These are phyloP conservation scores for Phytophthora pistaciae DNA, from an alignment of 352 stramenopile genomes.

Conservation along the genomic window DNA sequence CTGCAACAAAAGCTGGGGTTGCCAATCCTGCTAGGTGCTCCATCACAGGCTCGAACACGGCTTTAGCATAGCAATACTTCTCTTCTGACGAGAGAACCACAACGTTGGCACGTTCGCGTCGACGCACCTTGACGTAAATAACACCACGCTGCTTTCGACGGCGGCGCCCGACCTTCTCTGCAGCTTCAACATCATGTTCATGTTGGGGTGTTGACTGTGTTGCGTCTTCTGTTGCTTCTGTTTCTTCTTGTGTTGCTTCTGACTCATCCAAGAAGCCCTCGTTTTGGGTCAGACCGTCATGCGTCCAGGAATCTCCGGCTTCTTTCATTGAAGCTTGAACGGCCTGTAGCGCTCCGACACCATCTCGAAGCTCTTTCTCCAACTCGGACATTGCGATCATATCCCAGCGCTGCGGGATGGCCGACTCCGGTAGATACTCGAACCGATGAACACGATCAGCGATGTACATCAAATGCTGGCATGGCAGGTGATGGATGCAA, in stretches of 20 bases:
- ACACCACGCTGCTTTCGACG: neutral
- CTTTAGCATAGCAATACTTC: conserved; percentile 8
- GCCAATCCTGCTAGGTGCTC: neutral
- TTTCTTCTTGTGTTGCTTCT: neutral
- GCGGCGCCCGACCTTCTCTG: neutral
- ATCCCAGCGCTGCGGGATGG: neutral
- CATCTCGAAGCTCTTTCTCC: neutral
- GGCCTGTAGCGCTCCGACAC: neutral
- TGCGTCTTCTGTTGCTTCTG: neutral
- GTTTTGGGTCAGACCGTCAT: neutral
- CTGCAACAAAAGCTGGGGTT: neutral
- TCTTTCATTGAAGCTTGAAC: neutral
- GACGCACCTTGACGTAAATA: conserved; percentile 9
- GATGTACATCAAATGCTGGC: neutral
- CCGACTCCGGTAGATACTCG: neutral
- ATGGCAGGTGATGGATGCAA: neutral
- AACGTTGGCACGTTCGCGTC: neutral
- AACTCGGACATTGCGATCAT: neutral
- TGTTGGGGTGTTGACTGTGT: neutral
- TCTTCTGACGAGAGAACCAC: conserved; percentile 8
- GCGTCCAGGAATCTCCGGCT: neutral
- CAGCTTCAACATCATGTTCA: neutral
- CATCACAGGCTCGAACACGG: conserved; percentile 5
- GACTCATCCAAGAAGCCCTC: neutral
- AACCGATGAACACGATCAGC: neutral